Evolutionary conservation across 2,329 filamentous ascomycete species (phyloP), one percentile per base, ranked within the genome.

Genomic region (Penicillium sp.): DNA sequence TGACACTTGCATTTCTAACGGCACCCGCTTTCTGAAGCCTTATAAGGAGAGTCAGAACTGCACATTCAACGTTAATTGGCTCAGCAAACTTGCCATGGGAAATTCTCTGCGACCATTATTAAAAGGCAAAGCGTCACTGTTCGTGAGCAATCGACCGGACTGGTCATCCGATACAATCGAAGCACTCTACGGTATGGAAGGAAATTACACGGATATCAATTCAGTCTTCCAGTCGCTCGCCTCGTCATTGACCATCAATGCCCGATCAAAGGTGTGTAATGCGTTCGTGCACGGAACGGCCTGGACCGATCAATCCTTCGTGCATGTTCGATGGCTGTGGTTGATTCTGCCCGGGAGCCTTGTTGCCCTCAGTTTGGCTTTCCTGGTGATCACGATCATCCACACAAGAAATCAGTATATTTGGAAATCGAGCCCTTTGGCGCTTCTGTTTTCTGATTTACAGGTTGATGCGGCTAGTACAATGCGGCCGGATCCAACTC

Each of bases 301-400:
- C 4, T 62, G 58, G 59, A 60, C 52, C 0, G 43, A 47, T 7
- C 49, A 60, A 20, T 63, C 63, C 0, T 66, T 54, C 18, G 53
- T 64, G 0, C 56, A 51, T 13, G 62, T 66, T 34, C 52, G 57
- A 2, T 66, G 63, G 64, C 33, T 39, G 5, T 66, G 63, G 64
- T 45, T 66, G 45, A 54, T 54, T 18, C 49, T 66, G 0, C 63
- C 63, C 0, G 51, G 54, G 18, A 44, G 15, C 1, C 36, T 66
- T 33, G 53, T 64, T 15, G 58, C 52, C 7, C 71, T 88, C 23
- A 87, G 80, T 2, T 62, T 63, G 21, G 36, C 56, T 21, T 79
- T 79, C 55, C 76, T 81, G 46, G 67, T 71, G 62, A 82, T 79
- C 7, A 87, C 62, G 1, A 49, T 66, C 3, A 20, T 60, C 6